These are phyloP conservation scores for Hypoxylon perforatum DNA, from an alignment of 495 filamentous ascomycete genomes.

Conservation along the genomic window DNA sequence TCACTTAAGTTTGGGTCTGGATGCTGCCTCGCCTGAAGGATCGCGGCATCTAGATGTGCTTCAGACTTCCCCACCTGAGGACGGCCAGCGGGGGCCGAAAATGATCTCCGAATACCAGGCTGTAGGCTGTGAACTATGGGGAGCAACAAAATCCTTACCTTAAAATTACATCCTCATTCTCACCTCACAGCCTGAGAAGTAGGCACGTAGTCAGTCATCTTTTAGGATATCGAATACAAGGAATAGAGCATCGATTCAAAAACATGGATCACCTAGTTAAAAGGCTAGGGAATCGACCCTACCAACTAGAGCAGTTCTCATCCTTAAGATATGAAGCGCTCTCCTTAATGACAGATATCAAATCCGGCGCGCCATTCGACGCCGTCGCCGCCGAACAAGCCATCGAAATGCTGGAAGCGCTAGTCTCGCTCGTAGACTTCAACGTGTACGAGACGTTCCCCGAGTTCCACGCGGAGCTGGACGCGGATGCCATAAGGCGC, in stretches of 20 bases:
- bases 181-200: too few relatives aligned
- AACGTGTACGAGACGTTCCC: slow-evolving; percentile 1
- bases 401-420: not conserved
- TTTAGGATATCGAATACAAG: not conserved
- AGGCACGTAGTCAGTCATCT: too few relatives aligned
- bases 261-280: not conserved
- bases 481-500: not conserved
- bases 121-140: too few relatives aligned
- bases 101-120: too few relatives aligned
- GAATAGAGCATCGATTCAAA: not conserved
- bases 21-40: too few relatives aligned
- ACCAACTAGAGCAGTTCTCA: slow-evolving; percentile 3
- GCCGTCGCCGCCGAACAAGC: not conserved
- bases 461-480: not conserved
- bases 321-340: not conserved
- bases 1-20: too few relatives aligned
- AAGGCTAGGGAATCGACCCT: not conserved
- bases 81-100: too few relatives aligned
- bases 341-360: not conserved
- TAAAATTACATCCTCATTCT: too few relatives aligned
- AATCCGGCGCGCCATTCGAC: not conserved
- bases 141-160: too few relatives aligned
- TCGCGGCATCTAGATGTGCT: too few relatives aligned
- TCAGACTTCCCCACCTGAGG: too few relatives aligned
- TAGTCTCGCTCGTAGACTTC: not conserved